These are phyloP conservation scores for Arthromyces matolae DNA, from an alignment of 768 basidiomycete species.

Conservation along the genomic window DNA sequence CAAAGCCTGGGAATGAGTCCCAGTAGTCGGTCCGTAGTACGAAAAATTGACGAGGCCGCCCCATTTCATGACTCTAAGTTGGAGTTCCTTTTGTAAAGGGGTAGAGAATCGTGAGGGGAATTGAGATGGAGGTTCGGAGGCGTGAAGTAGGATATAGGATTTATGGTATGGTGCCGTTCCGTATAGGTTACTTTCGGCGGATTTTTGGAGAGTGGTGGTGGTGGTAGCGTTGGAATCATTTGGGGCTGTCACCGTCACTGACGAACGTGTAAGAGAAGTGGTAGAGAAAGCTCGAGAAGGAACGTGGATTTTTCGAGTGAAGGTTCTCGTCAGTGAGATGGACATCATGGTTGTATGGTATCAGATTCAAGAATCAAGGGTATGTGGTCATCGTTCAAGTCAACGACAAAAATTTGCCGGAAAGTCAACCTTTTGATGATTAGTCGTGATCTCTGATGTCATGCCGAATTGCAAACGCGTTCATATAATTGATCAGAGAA, in stretches of 20 bases:
- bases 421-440: no score
- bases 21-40: conserved; percentile 33
- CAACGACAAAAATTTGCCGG: neutral
- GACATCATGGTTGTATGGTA: neutral
- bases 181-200: conserved; percentile 23
- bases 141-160: conserved; percentile 55
- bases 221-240: no score
- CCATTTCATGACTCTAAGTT: conserved; percentile 39
- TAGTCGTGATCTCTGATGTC: no score
- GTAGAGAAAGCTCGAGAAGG: neutral
- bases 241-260: no score
- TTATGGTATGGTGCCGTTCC: conserved; percentile 53
- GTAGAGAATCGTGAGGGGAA: conserved; percentile 49
- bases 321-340: neutral
- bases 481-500: no score
- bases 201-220: neutral
- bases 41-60: conserved; percentile 61
- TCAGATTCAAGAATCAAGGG: no score
- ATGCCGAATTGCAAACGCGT: no score
- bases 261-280: neutral
- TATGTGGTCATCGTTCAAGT: neutral
- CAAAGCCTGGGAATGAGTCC: conserved; percentile 22
- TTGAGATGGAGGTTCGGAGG: conserved; percentile 40
- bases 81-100: conserved; percentile 47
- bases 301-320: neutral